phyloP scores from a whole-genome alignment of 2,329 filamentous ascomycete genomes.

The Bimuria novae-zelandiae region DNA sequence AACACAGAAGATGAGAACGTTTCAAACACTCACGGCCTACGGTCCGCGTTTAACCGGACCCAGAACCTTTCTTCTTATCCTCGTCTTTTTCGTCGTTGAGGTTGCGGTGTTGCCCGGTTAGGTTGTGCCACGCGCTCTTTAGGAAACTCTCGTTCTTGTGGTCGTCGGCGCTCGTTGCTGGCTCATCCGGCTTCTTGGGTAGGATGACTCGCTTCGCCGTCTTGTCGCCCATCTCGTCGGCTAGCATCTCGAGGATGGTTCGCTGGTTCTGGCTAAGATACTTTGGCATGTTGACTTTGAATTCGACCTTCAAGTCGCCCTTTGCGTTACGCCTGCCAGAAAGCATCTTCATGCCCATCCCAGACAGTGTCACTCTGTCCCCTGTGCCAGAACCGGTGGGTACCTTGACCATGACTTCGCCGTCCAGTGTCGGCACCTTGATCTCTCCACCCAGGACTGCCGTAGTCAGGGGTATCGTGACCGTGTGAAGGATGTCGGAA shows the following conservation, averaged over 20 bases:
- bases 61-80: slow-evolving; percentile 42
- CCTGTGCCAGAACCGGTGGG: slow-evolving; percentile 90
- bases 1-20: slow-evolving; percentile 8
- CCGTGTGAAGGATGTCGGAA: slow-evolving; percentile 90
- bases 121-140: slow-evolving; percentile 89
- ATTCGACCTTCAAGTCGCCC: slow-evolving; percentile 91
- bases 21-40: not conserved
- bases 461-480: slow-evolving; percentile 88
- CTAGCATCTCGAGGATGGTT: slow-evolving; percentile 91
- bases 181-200: slow-evolving; percentile 56
- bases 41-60: slow-evolving; percentile 27
- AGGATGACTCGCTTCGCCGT: slow-evolving; percentile 93
- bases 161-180: slow-evolving; percentile 23
- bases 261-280: slow-evolving; percentile 90
- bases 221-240: slow-evolving; percentile 94
- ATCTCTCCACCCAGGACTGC: slow-evolving; percentile 91
- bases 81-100: slow-evolving; percentile 20
- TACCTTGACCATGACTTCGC: slow-evolving; percentile 87
- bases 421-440: slow-evolving; percentile 85
- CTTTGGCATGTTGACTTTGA: slow-evolving; percentile 94
- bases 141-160: slow-evolving; percentile 88
- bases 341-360: slow-evolving; percentile 93
- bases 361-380: slow-evolving; percentile 84
- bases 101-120: slow-evolving; percentile 71
- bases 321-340: slow-evolving; percentile 64